Evolutionary conservation across 1,284 basidiomycete genomes (phyloP).

Genomic region (Coriolopsis trogii): DNA sequence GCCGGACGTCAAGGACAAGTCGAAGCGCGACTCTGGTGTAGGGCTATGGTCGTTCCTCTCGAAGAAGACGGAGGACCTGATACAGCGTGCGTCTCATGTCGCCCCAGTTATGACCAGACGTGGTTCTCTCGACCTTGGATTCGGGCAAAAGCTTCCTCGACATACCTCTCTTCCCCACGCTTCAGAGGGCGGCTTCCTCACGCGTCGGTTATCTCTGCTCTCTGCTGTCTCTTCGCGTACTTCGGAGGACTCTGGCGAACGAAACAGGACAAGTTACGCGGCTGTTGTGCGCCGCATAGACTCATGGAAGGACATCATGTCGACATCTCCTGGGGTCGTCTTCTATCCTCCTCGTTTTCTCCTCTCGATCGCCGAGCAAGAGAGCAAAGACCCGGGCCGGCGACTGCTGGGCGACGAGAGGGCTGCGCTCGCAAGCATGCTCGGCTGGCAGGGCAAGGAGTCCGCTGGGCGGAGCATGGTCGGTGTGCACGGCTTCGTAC

Average conservation of each 20-base stretch:
- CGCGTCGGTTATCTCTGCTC: constrained; percentile 51
- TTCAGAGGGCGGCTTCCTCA: constrained; percentile 19
- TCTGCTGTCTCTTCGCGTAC: constrained; percentile 28
- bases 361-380: constrained; percentile 50
- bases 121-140: constrained; percentile 42
- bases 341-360: constrained; percentile 52
- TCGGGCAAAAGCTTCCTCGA: constrained; percentile 16
- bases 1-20: constrained; percentile 24
- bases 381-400: constrained; percentile 40
- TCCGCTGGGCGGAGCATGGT: constrained; percentile 48
- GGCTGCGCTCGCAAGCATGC: constrained; percentile 49
- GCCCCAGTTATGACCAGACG: constrained; percentile 35
- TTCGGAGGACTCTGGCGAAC: constrained; percentile 3
- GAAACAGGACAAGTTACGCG: constrained; percentile 35
- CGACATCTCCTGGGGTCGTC: constrained; percentile 53
- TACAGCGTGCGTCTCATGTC: constrained; percentile 38
- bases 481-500: constrained; percentile 55
- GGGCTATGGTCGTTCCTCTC: constrained; percentile 47
- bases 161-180: constrained; percentile 14
- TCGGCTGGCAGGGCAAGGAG: constrained; percentile 61
- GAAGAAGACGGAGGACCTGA: constrained; percentile 42
- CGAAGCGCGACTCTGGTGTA: constrained; percentile 33
- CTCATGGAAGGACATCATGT: constrained; percentile 43
- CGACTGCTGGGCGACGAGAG: constrained; percentile 58
- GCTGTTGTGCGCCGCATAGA: constrained; percentile 44